phyloP scores from a whole-genome alignment of 2,329 filamentous ascomycete genomes.

The Cercospora berteroae region DNA sequence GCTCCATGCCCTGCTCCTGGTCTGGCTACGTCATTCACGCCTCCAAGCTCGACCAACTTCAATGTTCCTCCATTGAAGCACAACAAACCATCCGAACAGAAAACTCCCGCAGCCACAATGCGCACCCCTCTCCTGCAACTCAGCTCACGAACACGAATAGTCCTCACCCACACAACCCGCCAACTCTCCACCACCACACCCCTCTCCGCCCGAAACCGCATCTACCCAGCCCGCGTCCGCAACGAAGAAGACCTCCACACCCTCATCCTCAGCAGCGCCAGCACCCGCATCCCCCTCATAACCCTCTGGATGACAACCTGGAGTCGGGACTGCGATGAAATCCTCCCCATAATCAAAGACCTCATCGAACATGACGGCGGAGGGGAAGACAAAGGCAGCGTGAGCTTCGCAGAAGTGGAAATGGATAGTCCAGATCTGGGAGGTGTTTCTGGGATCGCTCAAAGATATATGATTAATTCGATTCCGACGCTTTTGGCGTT shows the following conservation, averaged over 20 bases:
- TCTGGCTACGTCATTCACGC: not conserved
- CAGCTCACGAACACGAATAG: not conserved
- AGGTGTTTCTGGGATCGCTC: slow-evolving; percentile 36
- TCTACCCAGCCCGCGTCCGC: slow-evolving; percentile 44
- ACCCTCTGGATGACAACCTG: slow-evolving; percentile 53
- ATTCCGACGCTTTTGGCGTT: slow-evolving; percentile 53
- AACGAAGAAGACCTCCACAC: slow-evolving; percentile 49
- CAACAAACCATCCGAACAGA: not conserved
- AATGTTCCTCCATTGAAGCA: not conserved
- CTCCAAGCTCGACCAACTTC: not conserved
- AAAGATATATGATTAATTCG: slow-evolving; percentile 47
- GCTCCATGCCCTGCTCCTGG: too few species aligned
- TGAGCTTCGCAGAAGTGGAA: slow-evolving; percentile 51
- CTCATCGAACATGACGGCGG: slow-evolving; percentile 46
- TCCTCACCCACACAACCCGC: slow-evolving; percentile 4
- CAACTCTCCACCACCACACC: slow-evolving; percentile 26
- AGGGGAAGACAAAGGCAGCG: slow-evolving; percentile 46
- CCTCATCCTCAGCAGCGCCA: slow-evolving; percentile 49
- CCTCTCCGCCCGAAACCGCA: slow-evolving; percentile 35
- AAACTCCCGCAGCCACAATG: not conserved
- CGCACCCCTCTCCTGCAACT: not conserved
- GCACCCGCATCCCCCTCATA: slow-evolving; percentile 45
- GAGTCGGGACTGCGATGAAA: slow-evolving; percentile 45
- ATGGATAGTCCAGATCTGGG: slow-evolving; percentile 48
- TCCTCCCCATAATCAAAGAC: slow-evolving; percentile 44